These are phyloP conservation scores for Hypoxylon fuscum DNA, from an alignment of 495 filamentous ascomycete species.

Conservation along the genomic window DNA sequence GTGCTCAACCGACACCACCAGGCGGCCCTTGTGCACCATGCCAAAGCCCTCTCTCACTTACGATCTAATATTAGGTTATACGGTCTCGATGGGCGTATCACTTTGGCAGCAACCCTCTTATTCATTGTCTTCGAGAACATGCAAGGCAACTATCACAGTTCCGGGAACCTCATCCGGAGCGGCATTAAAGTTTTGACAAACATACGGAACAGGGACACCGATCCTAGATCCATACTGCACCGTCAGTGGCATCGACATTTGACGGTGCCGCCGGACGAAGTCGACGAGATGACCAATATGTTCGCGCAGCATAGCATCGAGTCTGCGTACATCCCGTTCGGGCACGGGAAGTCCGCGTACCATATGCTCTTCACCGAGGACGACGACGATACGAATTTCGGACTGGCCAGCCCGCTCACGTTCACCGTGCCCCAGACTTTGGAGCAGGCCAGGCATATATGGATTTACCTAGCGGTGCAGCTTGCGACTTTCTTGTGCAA, in stretches of 20 bases:
- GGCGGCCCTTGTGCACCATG: slow-evolving; percentile 36
- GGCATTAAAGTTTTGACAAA: slow-evolving; percentile 39
- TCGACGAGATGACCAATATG: slow-evolving; percentile 41
- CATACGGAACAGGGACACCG: slow-evolving; percentile 22
- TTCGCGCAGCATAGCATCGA: slow-evolving; percentile 36
- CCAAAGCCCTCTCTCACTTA: slow-evolving; percentile 39
- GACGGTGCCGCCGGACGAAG: slow-evolving; percentile 30
- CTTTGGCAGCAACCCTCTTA: slow-evolving; percentile 37
- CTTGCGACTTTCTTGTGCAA: slow-evolving; percentile 37
- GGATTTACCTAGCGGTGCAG: slow-evolving; percentile 27
- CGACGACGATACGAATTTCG: slow-evolving; percentile 23
- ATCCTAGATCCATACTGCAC: slow-evolving; percentile 24
- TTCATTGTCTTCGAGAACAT: slow-evolving; percentile 45
- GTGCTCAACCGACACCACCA: slow-evolving; percentile 35
- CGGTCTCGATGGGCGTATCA: slow-evolving; percentile 32
- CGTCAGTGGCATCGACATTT: slow-evolving; percentile 31
- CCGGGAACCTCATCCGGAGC: slow-evolving; percentile 36
- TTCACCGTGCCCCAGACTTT: slow-evolving; percentile 28
- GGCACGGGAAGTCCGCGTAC: slow-evolving; percentile 39
- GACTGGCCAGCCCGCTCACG: slow-evolving; percentile 17
- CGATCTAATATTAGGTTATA: slow-evolving; percentile 33
- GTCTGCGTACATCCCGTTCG: slow-evolving; percentile 32
- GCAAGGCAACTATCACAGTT: slow-evolving; percentile 43
- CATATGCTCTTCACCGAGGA: slow-evolving; percentile 39
- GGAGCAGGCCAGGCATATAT: slow-evolving; percentile 30